Conservation (phyloP, 768 basidiomycete genomes). For the Lactifluus echinatus region DNA sequence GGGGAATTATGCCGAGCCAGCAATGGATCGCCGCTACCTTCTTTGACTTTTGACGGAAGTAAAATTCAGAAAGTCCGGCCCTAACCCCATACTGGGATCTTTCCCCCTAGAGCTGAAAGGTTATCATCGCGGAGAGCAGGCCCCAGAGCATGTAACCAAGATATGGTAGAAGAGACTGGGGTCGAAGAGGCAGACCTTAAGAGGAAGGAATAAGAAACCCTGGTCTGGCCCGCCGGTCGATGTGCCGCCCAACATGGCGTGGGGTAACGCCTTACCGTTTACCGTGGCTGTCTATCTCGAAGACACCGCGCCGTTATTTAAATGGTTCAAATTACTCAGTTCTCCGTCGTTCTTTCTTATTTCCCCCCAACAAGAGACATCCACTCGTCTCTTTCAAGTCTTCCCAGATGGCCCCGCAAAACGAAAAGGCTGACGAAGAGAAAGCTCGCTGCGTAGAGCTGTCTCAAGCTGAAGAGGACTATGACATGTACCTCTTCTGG, state of each 20-base stretch:
- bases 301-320: constrained; percentile 14
- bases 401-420: background rate
- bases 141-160: background rate
- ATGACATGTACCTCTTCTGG: constrained; percentile 5
- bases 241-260: background rate
- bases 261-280: background rate
- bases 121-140: background rate
- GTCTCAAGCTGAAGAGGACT: background rate
- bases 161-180: background rate
- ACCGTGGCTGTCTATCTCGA: background rate
- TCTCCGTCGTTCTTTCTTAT: constrained; percentile 1
- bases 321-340: constrained; percentile 1
- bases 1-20: background rate
- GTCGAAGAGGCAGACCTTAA: background rate
- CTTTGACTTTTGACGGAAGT: constrained; percentile 5
- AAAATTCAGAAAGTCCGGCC: background rate
- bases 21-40: constrained; percentile 15
- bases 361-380: background rate
- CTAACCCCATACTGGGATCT: background rate
- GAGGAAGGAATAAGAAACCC: background rate
- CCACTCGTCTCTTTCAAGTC: background rate
- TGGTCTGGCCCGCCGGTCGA: constrained; percentile 6
- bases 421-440: background rate
- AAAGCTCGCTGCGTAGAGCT: background rate
- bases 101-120: background rate